phyloP scores from a whole-genome alignment of 2,329 filamentous ascomycete genomes.

The Arthrocladium fulminans region DNA sequence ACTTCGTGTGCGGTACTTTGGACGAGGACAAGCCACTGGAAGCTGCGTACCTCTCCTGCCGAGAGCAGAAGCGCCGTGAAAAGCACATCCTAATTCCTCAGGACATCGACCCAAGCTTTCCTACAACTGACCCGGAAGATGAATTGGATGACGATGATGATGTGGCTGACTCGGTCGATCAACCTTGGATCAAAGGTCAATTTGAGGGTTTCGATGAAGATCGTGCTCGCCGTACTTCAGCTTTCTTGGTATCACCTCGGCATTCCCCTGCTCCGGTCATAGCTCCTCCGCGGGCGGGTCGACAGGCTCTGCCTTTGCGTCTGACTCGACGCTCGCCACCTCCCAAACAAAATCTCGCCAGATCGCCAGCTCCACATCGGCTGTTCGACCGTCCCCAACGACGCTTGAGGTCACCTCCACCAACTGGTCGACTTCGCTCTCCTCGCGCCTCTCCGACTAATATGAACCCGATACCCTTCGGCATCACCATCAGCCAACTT shows the following conservation, averaged over 20 bases:
- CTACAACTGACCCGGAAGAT: constrained; percentile 83
- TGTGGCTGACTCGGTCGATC: constrained; percentile 49
- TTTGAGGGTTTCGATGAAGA: constrained; percentile 58
- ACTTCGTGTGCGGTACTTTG: constrained; percentile 96
- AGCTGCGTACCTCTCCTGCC: constrained; percentile 78
- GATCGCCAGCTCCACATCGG: constrained; percentile 43
- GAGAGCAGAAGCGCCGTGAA: constrained; percentile 69
- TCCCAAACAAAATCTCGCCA: constrained; percentile 21
- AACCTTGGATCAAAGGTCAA: constrained; percentile 57
- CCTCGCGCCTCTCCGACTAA: constrained; percentile 37
- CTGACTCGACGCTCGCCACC: constrained; percentile 30
- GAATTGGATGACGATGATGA: constrained; percentile 66
- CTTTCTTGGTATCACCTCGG: constrained; percentile 44
- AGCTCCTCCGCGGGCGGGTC: constrained; percentile 37
- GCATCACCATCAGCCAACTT: constrained; percentile 45
- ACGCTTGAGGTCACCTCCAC: constrained; percentile 62
- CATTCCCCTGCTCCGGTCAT: constrained; percentile 55
- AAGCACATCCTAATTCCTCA: constrained; percentile 83
- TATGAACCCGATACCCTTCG: constrained; percentile 31
- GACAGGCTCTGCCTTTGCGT: constrained; percentile 33
- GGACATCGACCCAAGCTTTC: constrained; percentile 95
- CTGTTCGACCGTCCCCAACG: constrained; percentile 64
- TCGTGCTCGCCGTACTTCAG: constrained; percentile 34
- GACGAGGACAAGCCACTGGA: constrained; percentile 95
- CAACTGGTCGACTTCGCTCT: constrained; percentile 44